These are phyloP conservation scores for Penicillium taxi DNA, from an alignment of 495 filamentous ascomycete species.

Conservation along the genomic window DNA sequence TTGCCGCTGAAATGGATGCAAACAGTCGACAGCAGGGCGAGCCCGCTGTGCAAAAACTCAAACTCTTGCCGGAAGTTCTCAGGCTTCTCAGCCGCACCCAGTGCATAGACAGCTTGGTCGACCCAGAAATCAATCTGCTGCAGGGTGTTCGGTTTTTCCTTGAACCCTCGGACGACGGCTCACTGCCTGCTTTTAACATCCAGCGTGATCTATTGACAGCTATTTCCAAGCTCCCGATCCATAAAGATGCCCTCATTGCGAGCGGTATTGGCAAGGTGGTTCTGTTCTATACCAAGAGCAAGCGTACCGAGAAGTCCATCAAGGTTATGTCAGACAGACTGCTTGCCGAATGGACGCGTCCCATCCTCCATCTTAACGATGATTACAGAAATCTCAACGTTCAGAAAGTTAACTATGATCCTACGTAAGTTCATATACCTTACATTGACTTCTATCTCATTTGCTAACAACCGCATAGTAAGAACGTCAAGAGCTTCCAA, in stretches of 20 bases:
- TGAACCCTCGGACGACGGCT: conserved; percentile 87
- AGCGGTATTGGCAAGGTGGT: conserved; percentile 94
- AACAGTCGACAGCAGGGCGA: conserved; percentile 64
- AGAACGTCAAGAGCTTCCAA: conserved; percentile 42
- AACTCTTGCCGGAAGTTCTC: conserved; percentile 88
- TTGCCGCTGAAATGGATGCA: conserved; percentile 81
- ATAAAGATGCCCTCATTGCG: conserved; percentile 79
- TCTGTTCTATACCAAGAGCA: conserved; percentile 92
- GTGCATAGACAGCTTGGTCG: conserved; percentile 74
- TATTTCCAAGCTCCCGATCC: conserved; percentile 70
- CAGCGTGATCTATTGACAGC: conserved; percentile 87
- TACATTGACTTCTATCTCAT: conserved; percentile 1
- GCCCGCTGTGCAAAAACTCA: conserved; percentile 86
- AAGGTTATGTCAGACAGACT: conserved; percentile 88
- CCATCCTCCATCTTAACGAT: conserved; percentile 87
- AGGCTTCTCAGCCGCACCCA: conserved; percentile 76
- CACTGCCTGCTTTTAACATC: conserved; percentile 90
- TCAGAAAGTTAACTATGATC: conserved; percentile 49
- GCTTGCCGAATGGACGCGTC: conserved; percentile 88
- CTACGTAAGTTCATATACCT: conserved; percentile 35
- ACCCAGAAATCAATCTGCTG: conserved; percentile 90
- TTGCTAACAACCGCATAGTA: conserved; percentile 23
- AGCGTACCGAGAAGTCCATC: conserved; percentile 73
- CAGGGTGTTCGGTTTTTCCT: conserved; percentile 95
- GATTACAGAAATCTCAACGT: conserved; percentile 77